phyloP scores from a whole-genome alignment of 2,329 filamentous ascomycete genomes.

The Fusarium euwallaceae region DNA sequence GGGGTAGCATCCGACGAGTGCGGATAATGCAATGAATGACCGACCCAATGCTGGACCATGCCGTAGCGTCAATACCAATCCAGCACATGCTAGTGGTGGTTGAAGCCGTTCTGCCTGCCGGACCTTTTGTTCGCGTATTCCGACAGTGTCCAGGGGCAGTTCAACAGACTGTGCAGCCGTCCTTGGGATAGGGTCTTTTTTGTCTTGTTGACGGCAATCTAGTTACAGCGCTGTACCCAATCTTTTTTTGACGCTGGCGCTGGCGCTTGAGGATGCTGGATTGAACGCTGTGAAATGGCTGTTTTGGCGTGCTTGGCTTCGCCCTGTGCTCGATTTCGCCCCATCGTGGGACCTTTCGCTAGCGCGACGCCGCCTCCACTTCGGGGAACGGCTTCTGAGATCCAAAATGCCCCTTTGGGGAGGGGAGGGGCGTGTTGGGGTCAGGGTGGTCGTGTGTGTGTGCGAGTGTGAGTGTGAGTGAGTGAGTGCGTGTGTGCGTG shows the following conservation, averaged over 20 bases:
- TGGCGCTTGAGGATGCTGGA: slow-evolving; percentile 13
- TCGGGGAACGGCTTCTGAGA: slow-evolving; percentile 35
- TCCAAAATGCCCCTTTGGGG: slow-evolving; percentile 22
- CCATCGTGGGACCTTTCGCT: slow-evolving; percentile 30
- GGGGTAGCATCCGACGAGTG: slow-evolving; percentile 38
- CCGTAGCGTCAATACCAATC: slow-evolving; percentile 23
- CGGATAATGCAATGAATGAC: slow-evolving; percentile 29
- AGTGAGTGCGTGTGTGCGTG: slow-evolving; percentile 11
- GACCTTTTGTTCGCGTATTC: slow-evolving; percentile 15
- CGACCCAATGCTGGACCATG: slow-evolving; percentile 10
- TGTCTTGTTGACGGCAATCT: background rate
- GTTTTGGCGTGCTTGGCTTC: slow-evolving; percentile 36
- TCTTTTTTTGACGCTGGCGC: background rate
- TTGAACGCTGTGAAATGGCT: slow-evolving; percentile 26
- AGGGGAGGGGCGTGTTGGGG: slow-evolving; percentile 12
- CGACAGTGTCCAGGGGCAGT: slow-evolving; percentile 20
- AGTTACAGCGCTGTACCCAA: background rate
- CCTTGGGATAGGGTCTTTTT: background rate
- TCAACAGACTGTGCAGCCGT: slow-evolving; percentile 21
- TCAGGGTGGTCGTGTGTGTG: slow-evolving; percentile 9
- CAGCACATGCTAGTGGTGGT: slow-evolving; percentile 17
- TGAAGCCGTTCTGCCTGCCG: slow-evolving; percentile 28
- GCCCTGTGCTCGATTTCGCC: slow-evolving; percentile 25
- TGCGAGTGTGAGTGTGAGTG: background rate
- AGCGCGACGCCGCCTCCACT: slow-evolving; percentile 40